These are phyloP conservation scores for Hypomyces perniciosus DNA, from an alignment of 2,329 filamentous ascomycete species.

Conservation along the genomic window DNA sequence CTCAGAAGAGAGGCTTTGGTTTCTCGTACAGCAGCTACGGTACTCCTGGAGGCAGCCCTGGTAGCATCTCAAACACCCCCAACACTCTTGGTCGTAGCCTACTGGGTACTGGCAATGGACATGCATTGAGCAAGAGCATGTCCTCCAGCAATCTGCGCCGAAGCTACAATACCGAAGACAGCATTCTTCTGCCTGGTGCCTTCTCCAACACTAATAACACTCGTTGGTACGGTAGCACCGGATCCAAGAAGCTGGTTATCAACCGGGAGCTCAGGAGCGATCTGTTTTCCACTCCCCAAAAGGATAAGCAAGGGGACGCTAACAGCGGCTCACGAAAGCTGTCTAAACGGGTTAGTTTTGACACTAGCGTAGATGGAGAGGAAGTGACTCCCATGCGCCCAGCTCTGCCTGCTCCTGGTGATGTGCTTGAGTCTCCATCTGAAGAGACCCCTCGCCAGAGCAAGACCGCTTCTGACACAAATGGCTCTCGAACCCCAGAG, in stretches of 20 bases:
- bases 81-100: slow-evolving; percentile 61
- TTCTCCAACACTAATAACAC: slow-evolving; percentile 65
- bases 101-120: slow-evolving; percentile 58
- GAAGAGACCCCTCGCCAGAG: slow-evolving; percentile 44
- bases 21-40: slow-evolving; percentile 92
- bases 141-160: slow-evolving; percentile 82
- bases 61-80: slow-evolving; percentile 60
- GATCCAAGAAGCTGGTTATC: slow-evolving; percentile 86
- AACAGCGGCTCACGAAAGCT: slow-evolving; percentile 46
- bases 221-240: slow-evolving; percentile 59
- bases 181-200: slow-evolving; percentile 77
- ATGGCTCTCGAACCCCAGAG: slow-evolving; percentile 45
- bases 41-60: slow-evolving; percentile 66
- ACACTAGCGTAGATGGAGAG: slow-evolving; percentile 49
- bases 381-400: slow-evolving; percentile 29
- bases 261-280: slow-evolving; percentile 79
- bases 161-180: slow-evolving; percentile 76
- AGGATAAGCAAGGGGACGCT: slow-evolving; percentile 41
- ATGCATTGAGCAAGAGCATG: slow-evolving; percentile 77
- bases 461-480: slow-evolving; percentile 39
- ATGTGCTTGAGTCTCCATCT: slow-evolving; percentile 22
- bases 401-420: slow-evolving; percentile 30
- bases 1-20: slow-evolving; percentile 80
- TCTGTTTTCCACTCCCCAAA: slow-evolving; percentile 56
- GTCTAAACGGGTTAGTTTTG: slow-evolving; percentile 89